phyloP scores from a whole-genome alignment of 441 rosid genomes.

The Aleurites moluccanus region DNA sequence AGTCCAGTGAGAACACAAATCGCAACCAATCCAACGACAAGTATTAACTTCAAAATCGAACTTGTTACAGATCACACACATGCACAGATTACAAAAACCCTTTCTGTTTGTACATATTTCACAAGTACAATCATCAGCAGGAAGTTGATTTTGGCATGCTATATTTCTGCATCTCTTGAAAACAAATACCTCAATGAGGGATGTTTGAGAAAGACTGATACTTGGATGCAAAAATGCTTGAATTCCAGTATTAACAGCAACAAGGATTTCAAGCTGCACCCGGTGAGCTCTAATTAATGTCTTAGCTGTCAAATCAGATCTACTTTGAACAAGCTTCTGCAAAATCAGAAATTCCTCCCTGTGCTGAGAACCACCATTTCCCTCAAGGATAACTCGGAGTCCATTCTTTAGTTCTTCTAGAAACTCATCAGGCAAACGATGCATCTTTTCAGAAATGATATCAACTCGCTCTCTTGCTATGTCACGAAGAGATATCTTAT shows the following conservation, averaged over 20 bases:
- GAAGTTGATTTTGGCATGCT: slow-evolving; percentile 84
- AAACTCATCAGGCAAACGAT: slow-evolving; percentile 65
- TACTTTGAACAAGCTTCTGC: slow-evolving; percentile 76
- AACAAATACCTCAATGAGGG: slow-evolving; percentile 84
- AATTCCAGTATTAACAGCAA: slow-evolving; percentile 86
- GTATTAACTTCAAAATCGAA: slow-evolving; percentile 96
- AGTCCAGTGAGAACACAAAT: slow-evolving; percentile 96
- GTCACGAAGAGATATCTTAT: slow-evolving; percentile 73
- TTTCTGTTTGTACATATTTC: slow-evolving; percentile 73
- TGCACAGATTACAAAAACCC: slow-evolving; percentile 97
- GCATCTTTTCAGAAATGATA: slow-evolving; percentile 70
- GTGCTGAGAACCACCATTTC: slow-evolving; percentile 74
- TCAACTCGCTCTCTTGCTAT: slow-evolving; percentile 89
- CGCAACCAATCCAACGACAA: slow-evolving; percentile 98
- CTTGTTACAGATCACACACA: slow-evolving; percentile 97
- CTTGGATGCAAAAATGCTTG: slow-evolving; percentile 94
- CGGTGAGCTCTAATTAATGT: slow-evolving; percentile 79
- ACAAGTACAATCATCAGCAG: slow-evolving; percentile 90
- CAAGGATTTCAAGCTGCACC: slow-evolving; percentile 88
- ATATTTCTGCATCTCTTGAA: slow-evolving; percentile 93
- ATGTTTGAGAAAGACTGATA: slow-evolving; percentile 81
- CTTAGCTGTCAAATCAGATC: slow-evolving; percentile 82
- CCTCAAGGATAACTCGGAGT: slow-evolving; percentile 76
- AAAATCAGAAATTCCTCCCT: slow-evolving; percentile 73
- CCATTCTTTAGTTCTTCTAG: slow-evolving; percentile 79